Percentiles rank a stretch among this genome's conserved stretches.
These are phyloP conservation scores for Fraxinus xanthoxyloides DNA, from an alignment of 305 asterid species.

Conservation along the genomic window DNA sequence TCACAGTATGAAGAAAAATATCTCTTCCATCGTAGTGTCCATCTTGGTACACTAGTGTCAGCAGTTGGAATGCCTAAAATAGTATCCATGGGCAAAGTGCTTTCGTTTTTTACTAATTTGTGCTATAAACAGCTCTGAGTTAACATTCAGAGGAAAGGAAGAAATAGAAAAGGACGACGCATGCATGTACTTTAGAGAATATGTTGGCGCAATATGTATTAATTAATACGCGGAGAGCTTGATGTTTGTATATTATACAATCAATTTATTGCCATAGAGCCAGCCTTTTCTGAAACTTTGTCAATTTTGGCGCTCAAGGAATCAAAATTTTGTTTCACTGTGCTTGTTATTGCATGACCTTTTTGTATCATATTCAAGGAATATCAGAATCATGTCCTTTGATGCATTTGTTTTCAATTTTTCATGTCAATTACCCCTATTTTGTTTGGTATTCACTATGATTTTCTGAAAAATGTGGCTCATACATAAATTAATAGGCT, in stretches of 20 bases:
- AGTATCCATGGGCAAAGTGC: neutral
- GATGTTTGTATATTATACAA: neutral
- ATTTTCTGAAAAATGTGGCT: too few species aligned
- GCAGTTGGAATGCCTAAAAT: neutral
- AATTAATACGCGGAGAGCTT: neutral
- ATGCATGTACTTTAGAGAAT: neutral
- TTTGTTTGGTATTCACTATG: neutral
- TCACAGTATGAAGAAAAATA: neutral
- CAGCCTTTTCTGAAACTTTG: neutral
- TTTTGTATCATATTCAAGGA: neutral
- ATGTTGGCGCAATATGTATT: conserved; percentile 10
- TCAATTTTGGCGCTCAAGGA: conserved; percentile 13
- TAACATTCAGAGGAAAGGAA: neutral
- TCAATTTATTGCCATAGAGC: neutral
- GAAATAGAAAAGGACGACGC: neutral
- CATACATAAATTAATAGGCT: too few species aligned
- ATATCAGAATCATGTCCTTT: neutral
- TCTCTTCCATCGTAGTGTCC: neutral
- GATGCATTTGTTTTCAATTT: neutral
- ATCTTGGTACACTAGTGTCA: neutral
- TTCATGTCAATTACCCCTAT: neutral
- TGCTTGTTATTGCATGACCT: neutral
- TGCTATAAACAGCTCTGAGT: neutral
- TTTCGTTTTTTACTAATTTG: neutral
- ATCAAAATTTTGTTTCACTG: conserved; percentile 19